Evolutionary conservation across 139 green algal genomes (phyloP).

Genomic region (Zygnema cylindricum): DNA sequence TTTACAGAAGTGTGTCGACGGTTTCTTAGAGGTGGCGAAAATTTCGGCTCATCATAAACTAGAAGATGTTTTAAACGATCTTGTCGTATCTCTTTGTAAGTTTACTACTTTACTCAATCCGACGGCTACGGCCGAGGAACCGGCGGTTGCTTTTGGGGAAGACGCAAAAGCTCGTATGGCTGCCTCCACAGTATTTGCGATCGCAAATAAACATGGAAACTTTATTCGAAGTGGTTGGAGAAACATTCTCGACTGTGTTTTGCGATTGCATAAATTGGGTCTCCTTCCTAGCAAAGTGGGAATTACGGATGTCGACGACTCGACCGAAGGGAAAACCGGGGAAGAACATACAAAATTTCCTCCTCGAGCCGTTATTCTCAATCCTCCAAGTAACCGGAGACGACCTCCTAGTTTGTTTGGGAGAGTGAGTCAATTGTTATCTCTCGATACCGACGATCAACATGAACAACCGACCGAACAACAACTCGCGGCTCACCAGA

Average conservation of each 20-base stretch:
- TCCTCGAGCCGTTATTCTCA: background rate
- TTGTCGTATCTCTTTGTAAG: slow-evolving; percentile 77
- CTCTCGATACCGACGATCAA: slow-evolving; percentile 48
- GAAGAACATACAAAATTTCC: background rate
- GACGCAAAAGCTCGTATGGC: slow-evolving; percentile 76
- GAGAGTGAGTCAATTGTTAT: slow-evolving; percentile 63
- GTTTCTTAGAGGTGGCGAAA: slow-evolving; percentile 66
- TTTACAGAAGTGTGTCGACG: slow-evolving; percentile 68
- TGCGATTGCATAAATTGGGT: slow-evolving; percentile 81
- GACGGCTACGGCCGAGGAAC: slow-evolving; percentile 41
- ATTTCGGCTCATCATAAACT: slow-evolving; percentile 69
- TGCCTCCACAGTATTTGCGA: slow-evolving; percentile 76
- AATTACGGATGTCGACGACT: slow-evolving; percentile 4
- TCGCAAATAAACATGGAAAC: slow-evolving; percentile 86
- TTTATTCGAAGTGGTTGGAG: slow-evolving; percentile 81
- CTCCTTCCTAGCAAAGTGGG: slow-evolving; percentile 70
- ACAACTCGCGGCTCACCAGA: slow-evolving; percentile 61
- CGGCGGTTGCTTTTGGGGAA: slow-evolving; percentile 75
- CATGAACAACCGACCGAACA: slow-evolving; percentile 57
- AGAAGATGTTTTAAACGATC: slow-evolving; percentile 68
- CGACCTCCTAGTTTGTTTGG: slow-evolving; percentile 46
- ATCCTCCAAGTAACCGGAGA: background rate
- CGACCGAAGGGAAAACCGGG: background rate
- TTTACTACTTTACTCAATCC: slow-evolving; percentile 74
- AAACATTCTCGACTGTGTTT: slow-evolving; percentile 83